These are phyloP conservation scores for Dianthus caryophyllus DNA, from an alignment of 148 eudicot genomes.

Conservation along the genomic window DNA sequence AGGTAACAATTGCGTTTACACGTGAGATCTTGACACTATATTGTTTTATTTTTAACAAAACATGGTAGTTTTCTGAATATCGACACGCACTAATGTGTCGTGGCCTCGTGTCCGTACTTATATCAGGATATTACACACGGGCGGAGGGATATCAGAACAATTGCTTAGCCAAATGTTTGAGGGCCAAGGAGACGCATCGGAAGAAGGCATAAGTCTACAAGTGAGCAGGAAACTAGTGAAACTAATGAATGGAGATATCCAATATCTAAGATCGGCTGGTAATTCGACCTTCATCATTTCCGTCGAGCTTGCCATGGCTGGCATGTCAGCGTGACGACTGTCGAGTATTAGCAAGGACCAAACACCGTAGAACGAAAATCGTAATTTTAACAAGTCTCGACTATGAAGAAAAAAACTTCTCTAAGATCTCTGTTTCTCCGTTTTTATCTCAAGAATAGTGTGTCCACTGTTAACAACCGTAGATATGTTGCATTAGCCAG, in stretches of 20 bases:
- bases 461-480: too few relatives aligned
- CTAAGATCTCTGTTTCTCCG: too few relatives aligned
- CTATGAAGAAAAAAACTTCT: too few relatives aligned
- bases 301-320: slow-evolving; percentile 63
- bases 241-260: slow-evolving; percentile 91
- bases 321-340: too few relatives aligned
- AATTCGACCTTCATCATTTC: slow-evolving; percentile 68
- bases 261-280: slow-evolving; percentile 70
- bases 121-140: slow-evolving; percentile 75
- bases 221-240: slow-evolving; percentile 76
- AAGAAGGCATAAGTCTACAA: slow-evolving; percentile 78
- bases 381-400: too few relatives aligned
- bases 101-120: neutral
- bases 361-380: too few relatives aligned
- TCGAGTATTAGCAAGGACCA: too few relatives aligned
- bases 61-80: too few relatives aligned
- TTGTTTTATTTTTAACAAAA: neutral
- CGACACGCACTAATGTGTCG: neutral
- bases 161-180: slow-evolving; percentile 82
- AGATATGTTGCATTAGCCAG: too few relatives aligned
- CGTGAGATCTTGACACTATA: too few relatives aligned
- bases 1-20: slow-evolving; percentile 39
- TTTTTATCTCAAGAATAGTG: too few relatives aligned
- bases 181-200: slow-evolving; percentile 42
- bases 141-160: slow-evolving; percentile 72